Conservation (phyloP, 441 rosid genomes). For the Daphne laureola region DNA sequence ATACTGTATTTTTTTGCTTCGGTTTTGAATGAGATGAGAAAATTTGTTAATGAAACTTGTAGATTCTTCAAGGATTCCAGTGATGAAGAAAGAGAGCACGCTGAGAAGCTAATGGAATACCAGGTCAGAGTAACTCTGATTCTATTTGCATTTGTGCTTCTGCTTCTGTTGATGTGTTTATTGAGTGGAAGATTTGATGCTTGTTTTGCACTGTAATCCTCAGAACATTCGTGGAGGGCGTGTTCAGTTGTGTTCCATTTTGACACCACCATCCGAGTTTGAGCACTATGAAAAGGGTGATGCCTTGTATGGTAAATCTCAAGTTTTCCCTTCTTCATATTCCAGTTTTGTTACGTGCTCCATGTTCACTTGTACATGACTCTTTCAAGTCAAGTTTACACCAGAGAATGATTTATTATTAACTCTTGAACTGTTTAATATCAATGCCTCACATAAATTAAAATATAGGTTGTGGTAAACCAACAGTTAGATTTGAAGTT, state of each 20-base stretch:
- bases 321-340: too few species aligned
- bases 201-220: background rate
- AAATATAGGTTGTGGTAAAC: too few species aligned
- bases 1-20: too few species aligned
- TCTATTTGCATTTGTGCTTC: too few species aligned
- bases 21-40: too few species aligned
- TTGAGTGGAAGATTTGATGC: background rate
- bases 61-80: conserved; percentile 54
- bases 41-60: too few species aligned
- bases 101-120: conserved; percentile 48
- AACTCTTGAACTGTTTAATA: too few species aligned
- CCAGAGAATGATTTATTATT: too few species aligned
- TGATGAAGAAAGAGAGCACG: conserved; percentile 47
- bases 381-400: too few species aligned
- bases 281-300: conserved; percentile 37
- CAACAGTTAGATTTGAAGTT: too few species aligned
- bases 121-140: conserved; percentile 16
- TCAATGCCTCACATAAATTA: too few species aligned
- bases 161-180: background rate
- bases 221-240: conserved; percentile 39
- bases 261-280: conserved; percentile 33
- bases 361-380: conserved; percentile 6
- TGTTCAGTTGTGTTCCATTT: conserved; percentile 30
- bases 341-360: too few species aligned
- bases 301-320: conserved; percentile 31